These are phyloP conservation scores for Globisporangium megalacanthum DNA, from an alignment of 352 stramenopile genomes.

Conservation along the genomic window DNA sequence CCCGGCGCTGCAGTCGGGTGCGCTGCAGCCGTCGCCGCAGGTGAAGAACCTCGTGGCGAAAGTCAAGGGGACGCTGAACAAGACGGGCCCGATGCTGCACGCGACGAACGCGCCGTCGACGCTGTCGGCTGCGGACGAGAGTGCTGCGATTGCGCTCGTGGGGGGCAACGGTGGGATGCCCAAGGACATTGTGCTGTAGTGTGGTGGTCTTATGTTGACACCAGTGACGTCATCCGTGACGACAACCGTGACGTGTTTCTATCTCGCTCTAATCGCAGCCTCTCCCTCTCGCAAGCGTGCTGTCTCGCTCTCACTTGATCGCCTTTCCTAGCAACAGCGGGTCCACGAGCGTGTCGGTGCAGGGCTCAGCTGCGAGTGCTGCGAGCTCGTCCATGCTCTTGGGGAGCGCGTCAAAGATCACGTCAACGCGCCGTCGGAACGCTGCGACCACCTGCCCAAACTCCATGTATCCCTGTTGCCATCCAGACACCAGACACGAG, in stretches of 20 bases:
- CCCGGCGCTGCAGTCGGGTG: background rate
- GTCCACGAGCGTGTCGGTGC: conserved; percentile 44
- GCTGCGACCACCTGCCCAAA: conserved; percentile 76
- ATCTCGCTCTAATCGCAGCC: background rate
- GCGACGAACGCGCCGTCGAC: background rate
- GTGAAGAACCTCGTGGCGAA: conserved; percentile 9
- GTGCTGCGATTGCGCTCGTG: background rate
- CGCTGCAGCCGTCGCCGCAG: conserved; percentile 2
- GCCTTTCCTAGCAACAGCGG: conserved; percentile 7
- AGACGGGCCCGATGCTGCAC: background rate
- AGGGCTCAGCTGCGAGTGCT: conserved; percentile 59
- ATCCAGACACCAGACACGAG: background rate
- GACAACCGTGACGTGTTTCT: background rate
- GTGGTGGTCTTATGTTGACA: background rate
- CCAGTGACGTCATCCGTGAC: background rate
- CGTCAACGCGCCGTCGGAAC: conserved; percentile 56
- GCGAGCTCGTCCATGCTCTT: conserved; percentile 55
- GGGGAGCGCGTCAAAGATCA: conserved; percentile 71
- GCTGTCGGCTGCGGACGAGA: background rate
- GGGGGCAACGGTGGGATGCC: background rate
- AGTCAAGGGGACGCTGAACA: conserved; percentile 1
- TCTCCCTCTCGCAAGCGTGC: background rate
- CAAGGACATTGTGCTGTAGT: conserved; percentile 4
- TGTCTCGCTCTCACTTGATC: conserved; percentile 5
- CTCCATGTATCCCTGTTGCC: conserved; percentile 80